These are phyloP conservation scores for Trichoderma pleuroti DNA, from an alignment of 2,329 filamentous ascomycete species.

Conservation along the genomic window DNA sequence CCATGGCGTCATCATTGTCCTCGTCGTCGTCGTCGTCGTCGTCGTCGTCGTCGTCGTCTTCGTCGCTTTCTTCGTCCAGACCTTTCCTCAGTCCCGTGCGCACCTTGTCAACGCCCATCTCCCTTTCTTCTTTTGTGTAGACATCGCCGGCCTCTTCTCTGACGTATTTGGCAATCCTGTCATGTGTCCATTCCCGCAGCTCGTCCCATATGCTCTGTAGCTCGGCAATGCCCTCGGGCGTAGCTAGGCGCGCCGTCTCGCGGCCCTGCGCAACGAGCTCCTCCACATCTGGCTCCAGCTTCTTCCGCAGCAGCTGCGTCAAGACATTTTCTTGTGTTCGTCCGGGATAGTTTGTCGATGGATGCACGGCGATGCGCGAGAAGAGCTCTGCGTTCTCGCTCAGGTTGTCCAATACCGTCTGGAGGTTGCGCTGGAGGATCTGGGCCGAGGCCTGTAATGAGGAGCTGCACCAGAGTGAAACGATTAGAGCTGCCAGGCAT, in stretches of 20 bases:
- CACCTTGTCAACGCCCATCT: conserved; percentile 63
- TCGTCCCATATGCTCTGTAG: conserved; percentile 57
- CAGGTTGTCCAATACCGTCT: conserved; percentile 62
- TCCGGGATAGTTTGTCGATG: conserved; percentile 70
- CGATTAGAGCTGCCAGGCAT: neutral
- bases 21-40: conserved; percentile 54
- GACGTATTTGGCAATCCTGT: conserved; percentile 41
- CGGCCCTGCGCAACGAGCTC: conserved; percentile 66
- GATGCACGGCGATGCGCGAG: conserved; percentile 67
- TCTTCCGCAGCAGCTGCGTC: conserved; percentile 72
- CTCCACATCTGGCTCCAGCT: conserved; percentile 74
- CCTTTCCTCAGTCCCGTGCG: conserved; percentile 64
- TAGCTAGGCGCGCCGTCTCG: conserved; percentile 40
- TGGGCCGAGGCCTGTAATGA: conserved; percentile 69
- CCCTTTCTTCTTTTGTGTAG: conserved; percentile 69
- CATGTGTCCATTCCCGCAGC: conserved; percentile 40
- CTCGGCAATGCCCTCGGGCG: conserved; percentile 41
- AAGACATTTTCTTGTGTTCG: conserved; percentile 65
- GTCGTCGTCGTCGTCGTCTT: conserved; percentile 58
- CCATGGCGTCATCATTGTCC: conserved; percentile 25
- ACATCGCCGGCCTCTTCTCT: conserved; percentile 51
- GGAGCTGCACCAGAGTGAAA: conserved; percentile 43
- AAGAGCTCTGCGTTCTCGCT: conserved; percentile 65
- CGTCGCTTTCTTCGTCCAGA: conserved; percentile 49
- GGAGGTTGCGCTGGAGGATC: conserved; percentile 69